phyloP scores from a whole-genome alignment of 1,284 basidiomycete species.

The Cryptococcus sp. region DNA sequence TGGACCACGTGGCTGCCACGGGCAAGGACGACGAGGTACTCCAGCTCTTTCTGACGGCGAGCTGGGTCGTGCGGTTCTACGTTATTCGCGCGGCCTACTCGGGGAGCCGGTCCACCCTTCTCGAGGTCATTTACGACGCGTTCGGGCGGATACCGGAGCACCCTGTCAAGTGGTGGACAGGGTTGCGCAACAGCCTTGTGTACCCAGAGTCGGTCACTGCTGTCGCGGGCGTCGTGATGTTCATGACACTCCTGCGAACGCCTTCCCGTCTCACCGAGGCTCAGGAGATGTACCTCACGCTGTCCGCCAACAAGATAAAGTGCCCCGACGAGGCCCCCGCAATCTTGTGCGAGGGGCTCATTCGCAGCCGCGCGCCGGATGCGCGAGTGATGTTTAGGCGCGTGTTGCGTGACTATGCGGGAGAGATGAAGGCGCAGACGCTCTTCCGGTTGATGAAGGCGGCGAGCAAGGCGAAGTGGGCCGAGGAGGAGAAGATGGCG shows the following conservation, averaged over 20 bases:
- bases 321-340: constrained; percentile 4
- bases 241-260: constrained; percentile 9
- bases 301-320: constrained; percentile 1
- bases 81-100: constrained; percentile 4
- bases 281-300: constrained; percentile 7
- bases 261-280: constrained; percentile 4
- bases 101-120: background rate
- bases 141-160: constrained; percentile 6
- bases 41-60: constrained; percentile 3
- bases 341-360: background rate
- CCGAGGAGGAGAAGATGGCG: constrained; percentile 8
- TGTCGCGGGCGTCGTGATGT: constrained; percentile 7
- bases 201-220: background rate
- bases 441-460: background rate
- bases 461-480: constrained; percentile 7
- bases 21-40: constrained; percentile 12
- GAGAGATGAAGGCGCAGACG: background rate
- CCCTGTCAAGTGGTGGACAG: constrained; percentile 4
- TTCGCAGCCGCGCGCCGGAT: background rate
- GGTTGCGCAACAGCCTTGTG: constrained; percentile 2
- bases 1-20: background rate
- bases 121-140: constrained; percentile 6
- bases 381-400: constrained; percentile 6
- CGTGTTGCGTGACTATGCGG: background rate
- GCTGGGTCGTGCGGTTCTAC: constrained; percentile 1